Base-by-base conservation (phyloP, 2,329 filamentous ascomycete species). In the Aspergillus hiratsukae region DNA sequence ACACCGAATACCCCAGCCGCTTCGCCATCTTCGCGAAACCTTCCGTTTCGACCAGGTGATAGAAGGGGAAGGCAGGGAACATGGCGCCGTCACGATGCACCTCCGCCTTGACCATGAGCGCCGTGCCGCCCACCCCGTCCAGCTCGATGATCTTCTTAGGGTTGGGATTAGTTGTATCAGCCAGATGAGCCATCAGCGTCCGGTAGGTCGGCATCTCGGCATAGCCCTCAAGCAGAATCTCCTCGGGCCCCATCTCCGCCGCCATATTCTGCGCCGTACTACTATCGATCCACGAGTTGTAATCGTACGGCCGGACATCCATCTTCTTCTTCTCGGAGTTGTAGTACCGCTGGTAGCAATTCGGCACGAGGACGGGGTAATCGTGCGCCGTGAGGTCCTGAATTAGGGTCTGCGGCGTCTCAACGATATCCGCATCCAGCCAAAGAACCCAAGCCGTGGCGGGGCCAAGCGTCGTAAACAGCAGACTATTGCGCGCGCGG, bases 21-120 rank as follows among this genome's bases (percentile, higher is more conserved):
- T 85, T 88, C 11, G 92, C 92, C 94, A 99, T 99, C 77, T 93
- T 96, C 19, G 94, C 92, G 69, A 99, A 99, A 0, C 94, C 94
- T 70, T 99, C 94, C 0, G 94, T 97, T 80, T 99, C 94, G 59
- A 99, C 95, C 58, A 99, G 81, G 74, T 99, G 89, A 72, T 97
- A 97, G 71, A 99, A 99, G 3, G 93, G 77, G 71, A 99, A 99
- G 0, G 94, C 85, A 19, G 94, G 94, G 77, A 99, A 99, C 93
- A 97, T 99, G 71, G 94, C 93, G 21, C 94, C 94, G 69, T 99
- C 94, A 27, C 94, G 86, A 72, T 99, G 94, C 25, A 99, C 94
- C 58, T 97, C 92, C 1, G 92, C 94, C 78, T 96, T 97, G 58
- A 99, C 94, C 68, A 99, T 78, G 61, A 99, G 78, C 1, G 92